These are phyloP conservation scores for Yarrowia sp. DNA, from an alignment of 805 yeast species.

Conservation along the genomic window DNA sequence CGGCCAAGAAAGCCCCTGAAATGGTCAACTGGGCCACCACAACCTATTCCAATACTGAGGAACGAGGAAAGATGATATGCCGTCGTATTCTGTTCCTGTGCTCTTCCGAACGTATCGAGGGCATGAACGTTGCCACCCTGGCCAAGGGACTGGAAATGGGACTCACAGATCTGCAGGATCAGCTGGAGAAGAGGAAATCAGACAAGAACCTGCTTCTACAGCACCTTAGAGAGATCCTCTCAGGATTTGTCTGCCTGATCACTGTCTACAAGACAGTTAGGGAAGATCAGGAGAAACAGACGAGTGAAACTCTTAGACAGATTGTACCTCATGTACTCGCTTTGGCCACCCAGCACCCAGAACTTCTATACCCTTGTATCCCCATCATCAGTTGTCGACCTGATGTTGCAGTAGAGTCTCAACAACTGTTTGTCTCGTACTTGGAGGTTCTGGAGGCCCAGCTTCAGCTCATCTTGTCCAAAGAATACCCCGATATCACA, in stretches of 20 bases:
- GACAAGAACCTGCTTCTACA: constrained; percentile 4
- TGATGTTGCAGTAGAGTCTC: constrained; percentile 8
- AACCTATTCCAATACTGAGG: constrained; percentile 3
- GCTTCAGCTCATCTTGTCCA: not conserved
- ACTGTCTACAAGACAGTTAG: constrained; percentile 20
- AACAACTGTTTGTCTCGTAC: constrained; percentile 3
- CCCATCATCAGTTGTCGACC: constrained; percentile 34
- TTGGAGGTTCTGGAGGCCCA: constrained; percentile 15
- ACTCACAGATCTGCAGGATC: constrained; percentile 11
- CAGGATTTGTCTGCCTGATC: constrained; percentile 30
- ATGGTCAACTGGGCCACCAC: constrained; percentile 26
- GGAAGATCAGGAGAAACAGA: constrained; percentile 20
- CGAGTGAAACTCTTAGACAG: constrained; percentile 6
- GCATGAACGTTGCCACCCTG: constrained; percentile 12
- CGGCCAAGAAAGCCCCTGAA: constrained; percentile 3
- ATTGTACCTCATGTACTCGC: constrained; percentile 16
- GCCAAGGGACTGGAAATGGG: constrained; percentile 12
- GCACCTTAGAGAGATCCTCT: constrained; percentile 16
- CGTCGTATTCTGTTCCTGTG: constrained; percentile 29
- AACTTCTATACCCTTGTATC: constrained; percentile 17
- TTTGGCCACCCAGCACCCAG: constrained; percentile 19
- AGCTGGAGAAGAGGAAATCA: not conserved
- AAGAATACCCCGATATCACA: not conserved
- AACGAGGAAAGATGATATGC: constrained; percentile 18
- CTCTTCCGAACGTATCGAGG: constrained; percentile 6